Base-by-base conservation (phyloP, 768 basidiomycete species). In the Rhodocollybia butyracea region DNA sequence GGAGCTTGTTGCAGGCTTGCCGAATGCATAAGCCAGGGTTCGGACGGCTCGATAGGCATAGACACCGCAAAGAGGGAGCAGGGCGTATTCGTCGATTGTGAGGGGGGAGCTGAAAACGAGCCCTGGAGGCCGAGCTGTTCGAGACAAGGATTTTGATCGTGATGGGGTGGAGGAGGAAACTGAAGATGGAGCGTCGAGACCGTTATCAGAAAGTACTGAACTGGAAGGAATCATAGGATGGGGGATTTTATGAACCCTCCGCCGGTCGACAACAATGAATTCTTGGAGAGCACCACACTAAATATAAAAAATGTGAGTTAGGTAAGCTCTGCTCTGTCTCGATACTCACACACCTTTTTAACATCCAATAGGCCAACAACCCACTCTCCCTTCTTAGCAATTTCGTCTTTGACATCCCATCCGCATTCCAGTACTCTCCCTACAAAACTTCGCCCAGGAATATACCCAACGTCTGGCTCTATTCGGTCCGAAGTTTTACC, bases 221-320 rank as follows among this genome's bases (percentile, higher is more conserved):
- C 59, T 59, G 22, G 64, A 68, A 50, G 73, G 73, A 62, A 68
- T 71, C 15, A 74, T 71, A 29, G 86, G 86, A 60, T 86, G 79
- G 0, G 91, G 89, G 8, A 88, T 81, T 15, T 88, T 80, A 58
- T 86, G 82, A 1, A 95, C 70, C 13, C 89, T 82, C 63, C 86
- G 88, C 27, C 89, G 83, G 64, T 96, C 91, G 22, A 87, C 79
- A 24, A 91, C 76, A 57, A 96, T 82, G 72, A 92, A 96, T 70
- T 97, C 91, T n/a, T 91, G 79, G 21, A 96, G 77, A 5, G 90
- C 90, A 46, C 94, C 94, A 60, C 83, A 86, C 91, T 94, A 60
- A 21, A 17, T 34, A 47, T 38, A 57, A 45, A 47, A 13, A 17
- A 38, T 21, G 55, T 43, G 39, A 51, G 52, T 12, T 27, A 54